Base-by-base conservation (phyloP, 768 basidiomycete species). In the Boletus sp. region DNA sequence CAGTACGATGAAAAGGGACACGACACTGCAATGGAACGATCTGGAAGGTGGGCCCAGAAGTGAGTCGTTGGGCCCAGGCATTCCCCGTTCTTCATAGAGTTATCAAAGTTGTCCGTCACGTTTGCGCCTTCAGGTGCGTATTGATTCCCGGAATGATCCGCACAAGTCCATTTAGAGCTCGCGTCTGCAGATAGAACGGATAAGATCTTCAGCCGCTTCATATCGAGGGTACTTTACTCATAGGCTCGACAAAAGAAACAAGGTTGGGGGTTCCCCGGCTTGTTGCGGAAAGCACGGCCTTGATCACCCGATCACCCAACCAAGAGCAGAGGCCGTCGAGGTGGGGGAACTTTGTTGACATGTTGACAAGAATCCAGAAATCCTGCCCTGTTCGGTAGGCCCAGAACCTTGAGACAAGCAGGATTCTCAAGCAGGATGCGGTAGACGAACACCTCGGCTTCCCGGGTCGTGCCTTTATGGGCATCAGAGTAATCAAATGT, bases 131-230 rank as follows among this genome's bases (percentile, higher is more conserved):
- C 18, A 42, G 24, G 57, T 40, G 48, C 5, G 29, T n/a, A 45
- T 57, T 59, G 61, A 61, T 55, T 30, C 59, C 59, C 68, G 68
- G 68, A 47, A 63, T 68, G 67, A 70, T 69, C 67, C 67, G 66
- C 54, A 50, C 9, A 44, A 44, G 53, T 48, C 56, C 47, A 50
- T 64, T 67, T 57, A 62, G 58, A 60, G 50, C 44, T 40, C 40
- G 33, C 60, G 36, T 63, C 39, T 57, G 64, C 45, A 64, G 62
- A 67, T 67, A 58, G 58, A 57, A 67, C 60, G 62, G 67, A 57
- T 54, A 55, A 64, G 56, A 62, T 67, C 53, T 57, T 48, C 37
- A 41, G 29, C 47, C 53, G 32, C 62, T 57, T 67, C 52, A 24
- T 59, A 60, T 60, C 48, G 50, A 59, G 61, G 63, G 63, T 60